Evolutionary conservation across 192 early-diverging fungal genomes (phyloP).

Genomic region (Entophlyctis helioformis): DNA sequence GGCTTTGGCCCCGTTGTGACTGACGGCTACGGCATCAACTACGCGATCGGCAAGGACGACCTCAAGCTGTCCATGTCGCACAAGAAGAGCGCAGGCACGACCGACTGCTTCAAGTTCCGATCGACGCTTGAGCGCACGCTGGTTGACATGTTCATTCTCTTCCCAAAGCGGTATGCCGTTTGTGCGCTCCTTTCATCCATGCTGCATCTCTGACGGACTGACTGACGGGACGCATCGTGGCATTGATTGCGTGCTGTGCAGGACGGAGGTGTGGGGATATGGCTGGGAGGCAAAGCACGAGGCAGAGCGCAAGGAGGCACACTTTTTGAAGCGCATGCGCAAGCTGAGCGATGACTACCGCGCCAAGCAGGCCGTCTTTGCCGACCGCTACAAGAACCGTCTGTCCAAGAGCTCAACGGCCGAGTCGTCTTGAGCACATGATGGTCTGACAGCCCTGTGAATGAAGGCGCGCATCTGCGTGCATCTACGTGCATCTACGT

Average conservation of each 20-base stretch:
- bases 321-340: constrained; percentile 23
- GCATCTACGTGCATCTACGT: too few relatives aligned
- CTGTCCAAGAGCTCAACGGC: background rate
- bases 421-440: too few relatives aligned
- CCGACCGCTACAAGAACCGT: constrained; percentile 11
- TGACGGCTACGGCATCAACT: constrained; percentile 44
- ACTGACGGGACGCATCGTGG: background rate
- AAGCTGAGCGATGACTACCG: constrained; percentile 27
- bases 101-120: constrained; percentile 41
- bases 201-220: too few relatives aligned
- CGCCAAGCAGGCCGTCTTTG: constrained; percentile 9
- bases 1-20: constrained; percentile 42
- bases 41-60: constrained; percentile 42
- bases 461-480: too few relatives aligned
- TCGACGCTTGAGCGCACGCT: constrained; percentile 46
- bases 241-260: constrained; percentile 2
- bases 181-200: background rate
- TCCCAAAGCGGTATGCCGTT: constrained; percentile 31
- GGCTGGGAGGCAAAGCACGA: constrained; percentile 25
- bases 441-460: too few relatives aligned
- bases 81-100: constrained; percentile 26
- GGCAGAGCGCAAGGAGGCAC: constrained; percentile 23
- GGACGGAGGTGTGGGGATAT: constrained; percentile 35
- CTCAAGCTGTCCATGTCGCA: constrained; percentile 49
- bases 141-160: constrained; percentile 51